phyloP scores from a whole-genome alignment of 352 stramenopile genomes.

The Phytophthora ohioensis region DNA sequence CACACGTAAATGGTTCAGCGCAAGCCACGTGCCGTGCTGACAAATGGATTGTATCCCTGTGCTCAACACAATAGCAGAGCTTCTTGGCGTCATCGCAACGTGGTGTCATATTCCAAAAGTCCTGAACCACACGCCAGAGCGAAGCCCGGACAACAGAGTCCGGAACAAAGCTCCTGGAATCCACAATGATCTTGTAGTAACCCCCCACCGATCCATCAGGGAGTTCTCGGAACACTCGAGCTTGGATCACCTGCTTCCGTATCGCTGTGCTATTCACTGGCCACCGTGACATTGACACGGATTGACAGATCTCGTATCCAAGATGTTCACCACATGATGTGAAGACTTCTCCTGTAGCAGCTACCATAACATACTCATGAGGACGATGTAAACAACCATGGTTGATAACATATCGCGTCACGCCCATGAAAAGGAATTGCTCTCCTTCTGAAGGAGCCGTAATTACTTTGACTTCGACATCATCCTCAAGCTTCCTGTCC shows the following conservation, averaged over 20 bases:
- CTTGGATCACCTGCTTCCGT: constrained; percentile 23
- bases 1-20: constrained; percentile 13
- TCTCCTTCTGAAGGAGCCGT: constrained; percentile 6
- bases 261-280: constrained; percentile 2
- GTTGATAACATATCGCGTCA: constrained; percentile 5
- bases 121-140: constrained; percentile 9
- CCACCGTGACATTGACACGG: constrained; percentile 19
- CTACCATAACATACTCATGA: constrained; percentile 23
- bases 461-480: constrained; percentile 22
- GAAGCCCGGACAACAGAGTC: constrained; percentile 19
- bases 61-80: constrained; percentile 28
- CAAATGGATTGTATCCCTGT: constrained; percentile 3
- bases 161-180: constrained; percentile 20
- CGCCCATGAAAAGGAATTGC: constrained; percentile 29
- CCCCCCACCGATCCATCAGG: constrained; percentile 23
- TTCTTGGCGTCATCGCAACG: constrained; percentile 30
- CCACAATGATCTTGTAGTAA: constrained; percentile 33
- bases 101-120: constrained; percentile 29
- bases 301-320: constrained; percentile 28
- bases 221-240: constrained; percentile 23
- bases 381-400: constrained; percentile 21
- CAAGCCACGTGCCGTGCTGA: constrained; percentile 6
- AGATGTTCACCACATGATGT: constrained; percentile 31
- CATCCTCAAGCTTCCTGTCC: constrained; percentile 12
- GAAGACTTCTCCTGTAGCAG: constrained; percentile 19